Base-by-base conservation (phyloP, 2,329 filamentous ascomycete species). In the Podosphaera aphanis region DNA sequence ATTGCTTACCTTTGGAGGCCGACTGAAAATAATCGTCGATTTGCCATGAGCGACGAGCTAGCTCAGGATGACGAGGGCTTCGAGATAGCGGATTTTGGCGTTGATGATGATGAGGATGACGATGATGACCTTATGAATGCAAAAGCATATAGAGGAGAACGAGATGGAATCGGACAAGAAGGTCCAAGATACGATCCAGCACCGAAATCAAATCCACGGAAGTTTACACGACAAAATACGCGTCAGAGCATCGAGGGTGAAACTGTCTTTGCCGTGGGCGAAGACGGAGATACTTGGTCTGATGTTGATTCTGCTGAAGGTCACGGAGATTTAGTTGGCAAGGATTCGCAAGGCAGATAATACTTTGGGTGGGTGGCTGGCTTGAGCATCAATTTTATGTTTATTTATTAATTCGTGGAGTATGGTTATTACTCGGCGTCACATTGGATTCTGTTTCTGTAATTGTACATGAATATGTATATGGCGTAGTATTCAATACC, bases 31-130 rank as follows among this genome's bases (percentile, higher is more conserved):
- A 98, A 98, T 65, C 74, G 86, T 55, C 76, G 90, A 47, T 98
- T 98, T 57, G 90, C 90, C 50, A 98, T 98, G 90, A 93, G 83
- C 64, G 90, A 98, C 58, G 90, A 98, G 73, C 79, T 98, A 58
- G 88, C 90, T 2, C 90, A 95, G 71, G 90, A 98, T 56, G 90
- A 98, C 55, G 88, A 95, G 58, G 90, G 90, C 40, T 98, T 98
- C 60, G 90, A 95, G 59, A 92, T 98, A 59, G 82, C 82, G 43
- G 90, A 90, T 47, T 80, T 98, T 50, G 84, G 83, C 44, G 82
- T 73, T 2, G 76, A 76, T 19, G 62, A 63, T 53, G 75, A 71
- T 0, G 64, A 79, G 18, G 77, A 81, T 53, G 73, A 79, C 53
- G 72, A 79, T 47, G 73, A 77, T 53, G 72, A 75, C 46, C 36